Base-by-base conservation (phyloP, 2,329 filamentous ascomycete species). In the Talaromyces funiculosus region DNA sequence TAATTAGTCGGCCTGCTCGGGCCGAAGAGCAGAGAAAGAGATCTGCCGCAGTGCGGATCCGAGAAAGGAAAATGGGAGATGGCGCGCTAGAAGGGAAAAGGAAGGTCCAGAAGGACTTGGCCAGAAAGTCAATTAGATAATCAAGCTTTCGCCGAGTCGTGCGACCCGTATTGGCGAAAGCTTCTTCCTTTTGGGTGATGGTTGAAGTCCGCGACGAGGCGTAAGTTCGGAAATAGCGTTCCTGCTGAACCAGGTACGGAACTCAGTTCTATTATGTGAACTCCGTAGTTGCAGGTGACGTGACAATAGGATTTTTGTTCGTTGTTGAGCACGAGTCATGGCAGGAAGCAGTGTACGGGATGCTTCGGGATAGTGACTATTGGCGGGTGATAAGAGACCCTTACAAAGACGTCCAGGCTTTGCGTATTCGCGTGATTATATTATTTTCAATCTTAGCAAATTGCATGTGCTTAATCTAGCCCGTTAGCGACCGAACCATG, bases 81-180 rank as follows among this genome's bases (percentile, higher is more conserved):
- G 22, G n/a, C 37, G 10, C 38, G 35, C 53, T 56, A 56, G 53
- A 56, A 56, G 14, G 8, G 16, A 56, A 43, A 56, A 56, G 53
- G 53, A 56, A 56, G 53, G 53, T 56, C 38, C 9, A 31, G 26
- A 22, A 33, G 38, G n/a, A 31, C 3, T 29, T 20, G 3, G 7
- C 3, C n/a, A 14, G 12, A 38, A 33, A 51, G 47, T 22, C 47
- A 51, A 35, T 33, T 20, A 20, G 2, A 22, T 31, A 51, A 51
- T 51, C 47, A 51, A 51, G 47, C 47, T 51, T 51, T 33, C 9
- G n/a, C n/a, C n/a, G 31, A 33, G 8, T 33, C 31, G 8, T 12
- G 31, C 26, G 26, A 29, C 43, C 45, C 9, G 29, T 51, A 51
- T 33, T 51, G 47, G 47, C 47, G 18, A 33, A 51, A 51, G 47